A percentile compares a stretch with the other conserved stretches of the same genome.
These are phyloP conservation scores for Cinchona pubescens DNA, from an alignment of 257 asterid species.

Conservation along the genomic window DNA sequence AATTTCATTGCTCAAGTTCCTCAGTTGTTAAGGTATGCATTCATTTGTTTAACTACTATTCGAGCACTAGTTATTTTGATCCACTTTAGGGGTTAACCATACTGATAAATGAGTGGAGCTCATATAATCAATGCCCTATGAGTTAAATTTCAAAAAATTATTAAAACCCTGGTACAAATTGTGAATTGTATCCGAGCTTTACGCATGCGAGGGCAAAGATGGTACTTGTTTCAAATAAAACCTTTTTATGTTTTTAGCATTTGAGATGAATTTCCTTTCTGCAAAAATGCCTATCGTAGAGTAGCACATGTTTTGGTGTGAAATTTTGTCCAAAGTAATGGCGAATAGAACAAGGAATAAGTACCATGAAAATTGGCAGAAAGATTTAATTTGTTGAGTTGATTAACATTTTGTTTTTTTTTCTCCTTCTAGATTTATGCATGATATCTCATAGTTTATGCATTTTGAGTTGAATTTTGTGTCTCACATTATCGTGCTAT, in stretches of 20 bases:
- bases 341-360: too few species aligned
- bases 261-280: neutral
- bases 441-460: neutral
- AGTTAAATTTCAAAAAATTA: too few species aligned
- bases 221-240: neutral
- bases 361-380: neutral
- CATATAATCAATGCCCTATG: too few species aligned
- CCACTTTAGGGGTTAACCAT: neutral
- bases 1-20: slow-evolving; percentile 77
- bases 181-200: neutral
- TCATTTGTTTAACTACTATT: neutral
- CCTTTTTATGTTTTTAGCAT: neutral
- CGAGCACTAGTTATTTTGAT: neutral
- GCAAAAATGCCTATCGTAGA: neutral
- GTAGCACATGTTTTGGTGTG: too few species aligned
- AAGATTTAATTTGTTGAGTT: neutral
- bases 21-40: slow-evolving; percentile 69
- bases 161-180: neutral
- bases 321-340: too few species aligned
- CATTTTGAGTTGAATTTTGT: neutral
- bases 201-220: neutral
- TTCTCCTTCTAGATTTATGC: neutral
- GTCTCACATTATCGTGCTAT: neutral
- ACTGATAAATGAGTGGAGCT: too few species aligned
- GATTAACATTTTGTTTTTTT: neutral